These are phyloP conservation scores for Penicillium mononematosum DNA, from an alignment of 495 filamentous ascomycete species.

Conservation along the genomic window DNA sequence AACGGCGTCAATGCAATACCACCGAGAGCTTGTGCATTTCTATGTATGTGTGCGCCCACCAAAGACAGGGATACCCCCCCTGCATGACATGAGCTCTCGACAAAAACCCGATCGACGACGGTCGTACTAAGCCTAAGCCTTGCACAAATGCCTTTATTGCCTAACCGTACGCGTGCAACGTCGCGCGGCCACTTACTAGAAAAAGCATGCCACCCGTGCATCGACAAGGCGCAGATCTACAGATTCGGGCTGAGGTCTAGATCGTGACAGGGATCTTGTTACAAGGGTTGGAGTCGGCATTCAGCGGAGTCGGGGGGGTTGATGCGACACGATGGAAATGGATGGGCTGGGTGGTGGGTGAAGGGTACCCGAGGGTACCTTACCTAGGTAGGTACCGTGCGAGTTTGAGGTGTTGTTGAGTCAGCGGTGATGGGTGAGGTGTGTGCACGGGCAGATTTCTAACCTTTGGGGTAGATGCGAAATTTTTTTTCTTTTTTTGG, in stretches of 20 bases:
- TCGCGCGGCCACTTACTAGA: neutral
- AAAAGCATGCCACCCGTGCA: neutral
- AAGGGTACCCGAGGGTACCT: neutral
- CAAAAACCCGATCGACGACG: neutral
- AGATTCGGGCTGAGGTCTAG: neutral
- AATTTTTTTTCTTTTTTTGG: neutral
- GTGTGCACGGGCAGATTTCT: neutral
- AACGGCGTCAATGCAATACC: neutral
- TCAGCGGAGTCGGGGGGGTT: neutral
- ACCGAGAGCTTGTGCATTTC: neutral
- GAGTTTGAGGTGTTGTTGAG: neutral
- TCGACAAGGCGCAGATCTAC: neutral
- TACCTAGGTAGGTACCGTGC: neutral
- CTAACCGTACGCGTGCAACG: slow-evolving; percentile 5
- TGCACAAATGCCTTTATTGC: slow-evolving; percentile 1
- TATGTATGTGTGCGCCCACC: neutral
- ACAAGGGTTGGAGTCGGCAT: neutral
- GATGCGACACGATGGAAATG: neutral
- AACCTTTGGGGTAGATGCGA: neutral
- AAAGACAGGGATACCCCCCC: neutral
- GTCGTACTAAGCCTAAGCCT: slow-evolving; percentile 1
- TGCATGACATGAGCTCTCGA: neutral
- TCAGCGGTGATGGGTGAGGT: neutral
- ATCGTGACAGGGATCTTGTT: neutral
- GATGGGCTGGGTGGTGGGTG: neutral